A percentile compares a stretch with the other conserved stretches of the same genome.
phyloP scores from a whole-genome alignment of 1,139 yeast genomes.

The Kurtzmaniella natalensis region DNA sequence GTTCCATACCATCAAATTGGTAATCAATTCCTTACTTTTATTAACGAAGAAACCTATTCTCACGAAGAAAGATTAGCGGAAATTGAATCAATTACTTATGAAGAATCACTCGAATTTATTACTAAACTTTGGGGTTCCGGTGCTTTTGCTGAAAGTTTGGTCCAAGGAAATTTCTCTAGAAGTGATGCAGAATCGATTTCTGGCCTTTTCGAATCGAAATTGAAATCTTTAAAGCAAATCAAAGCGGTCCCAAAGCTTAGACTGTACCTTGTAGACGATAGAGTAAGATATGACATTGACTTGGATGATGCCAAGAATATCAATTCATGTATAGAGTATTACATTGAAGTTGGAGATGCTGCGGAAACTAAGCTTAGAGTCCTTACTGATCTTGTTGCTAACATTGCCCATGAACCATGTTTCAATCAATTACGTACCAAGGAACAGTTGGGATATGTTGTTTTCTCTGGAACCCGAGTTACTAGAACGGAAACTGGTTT shows the following conservation, averaged over 20 bases:
- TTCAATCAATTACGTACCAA: constrained; percentile 86
- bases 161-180: constrained; percentile 72
- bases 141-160: constrained; percentile 61
- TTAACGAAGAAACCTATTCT: constrained; percentile 69
- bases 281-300: constrained; percentile 46
- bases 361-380: constrained; percentile 28
- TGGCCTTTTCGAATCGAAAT: constrained; percentile 16
- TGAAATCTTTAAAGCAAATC: constrained; percentile 21
- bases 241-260: constrained; percentile 19
- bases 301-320: constrained; percentile 67
- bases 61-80: constrained; percentile 57
- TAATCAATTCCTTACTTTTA: constrained; percentile 52
- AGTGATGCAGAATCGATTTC: constrained; percentile 43
- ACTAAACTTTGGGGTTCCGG: constrained; percentile 40
- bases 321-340: constrained; percentile 82
- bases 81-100: constrained; percentile 43
- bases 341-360: constrained; percentile 60
- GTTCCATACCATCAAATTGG: constrained; percentile 78
- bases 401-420: constrained; percentile 78
- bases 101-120: constrained; percentile 46
- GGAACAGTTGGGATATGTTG: constrained; percentile 84
- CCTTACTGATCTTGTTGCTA: constrained; percentile 61
- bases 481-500: constrained; percentile 75
- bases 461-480: constrained; percentile 67
- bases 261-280: constrained; percentile 39